These are phyloP conservation scores for Selaginella tamariscina DNA, from an alignment of 75 land plant species.

Conservation along the genomic window DNA sequence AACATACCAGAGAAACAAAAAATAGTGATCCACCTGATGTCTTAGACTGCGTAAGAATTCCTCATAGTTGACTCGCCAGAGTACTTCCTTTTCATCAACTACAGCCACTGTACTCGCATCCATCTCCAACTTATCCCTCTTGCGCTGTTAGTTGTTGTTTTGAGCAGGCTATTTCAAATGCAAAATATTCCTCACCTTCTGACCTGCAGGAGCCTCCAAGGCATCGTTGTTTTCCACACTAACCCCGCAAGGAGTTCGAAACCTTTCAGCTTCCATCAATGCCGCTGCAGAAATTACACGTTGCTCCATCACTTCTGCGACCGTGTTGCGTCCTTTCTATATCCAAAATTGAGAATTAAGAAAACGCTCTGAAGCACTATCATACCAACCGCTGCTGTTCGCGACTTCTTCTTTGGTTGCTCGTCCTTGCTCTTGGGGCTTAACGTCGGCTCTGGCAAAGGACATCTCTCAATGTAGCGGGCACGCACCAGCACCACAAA, in stretches of 20 bases:
- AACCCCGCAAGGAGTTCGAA: conserved; percentile 33
- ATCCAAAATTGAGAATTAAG: not conserved
- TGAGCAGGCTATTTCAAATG: too few species aligned
- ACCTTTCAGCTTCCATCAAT: conserved; percentile 40
- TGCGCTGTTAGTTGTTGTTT: too few species aligned
- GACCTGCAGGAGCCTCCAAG: conserved; percentile 17
- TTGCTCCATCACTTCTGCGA: conserved; percentile 25
- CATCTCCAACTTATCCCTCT: conserved; percentile 32
- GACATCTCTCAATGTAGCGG: conserved; percentile 71
- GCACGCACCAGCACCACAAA: conserved; percentile 42
- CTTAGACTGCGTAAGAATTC: conserved; percentile 59
- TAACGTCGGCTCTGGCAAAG: conserved; percentile 58
- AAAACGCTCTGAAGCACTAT: not conserved
- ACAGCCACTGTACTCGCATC: conserved; percentile 24
- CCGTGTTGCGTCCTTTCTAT: conserved; percentile 4
- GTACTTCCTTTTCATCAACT: conserved; percentile 37
- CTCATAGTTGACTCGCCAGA: conserved; percentile 78
- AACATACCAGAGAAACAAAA: not conserved
- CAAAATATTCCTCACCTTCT: too few species aligned
- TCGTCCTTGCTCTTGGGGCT: conserved; percentile 22
- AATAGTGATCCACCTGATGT: conserved; percentile 38
- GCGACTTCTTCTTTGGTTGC: conserved; percentile 31
- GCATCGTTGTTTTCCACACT: conserved; percentile 3
- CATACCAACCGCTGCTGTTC: conserved; percentile 22
- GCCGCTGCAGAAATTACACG: conserved; percentile 38